Base-by-base conservation (phyloP, 371 early-diverging fungal species). In the Coemansia sp. region DNA sequence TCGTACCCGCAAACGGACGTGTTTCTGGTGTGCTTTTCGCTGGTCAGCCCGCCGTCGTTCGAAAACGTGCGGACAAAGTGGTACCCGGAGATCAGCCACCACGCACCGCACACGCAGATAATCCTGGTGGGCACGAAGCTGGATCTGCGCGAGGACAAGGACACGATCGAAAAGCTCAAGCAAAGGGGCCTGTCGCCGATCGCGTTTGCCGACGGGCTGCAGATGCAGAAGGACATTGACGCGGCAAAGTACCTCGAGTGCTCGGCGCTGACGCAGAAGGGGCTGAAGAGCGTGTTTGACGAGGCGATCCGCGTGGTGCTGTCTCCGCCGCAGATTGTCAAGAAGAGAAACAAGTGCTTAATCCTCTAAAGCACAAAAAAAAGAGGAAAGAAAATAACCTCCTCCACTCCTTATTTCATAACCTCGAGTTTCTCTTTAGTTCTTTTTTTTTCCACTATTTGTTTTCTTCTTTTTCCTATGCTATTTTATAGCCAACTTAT, bases 91-190 rank as follows among this genome's bases (percentile, higher is more conserved):
- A 92, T 98, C 75, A 85, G 85, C 72, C 95, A 95, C 79, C 97
- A 96, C 77, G 92, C 93, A 47, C 97, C 98, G 60, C 89, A 90
- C 75, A 88, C 92, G 46, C 99, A 99, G 18, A 88, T 91, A 60
- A 93, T 99, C 68, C 88, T 99, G 24, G 97, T 99, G 24, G 98
- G 98, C n/a, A 98, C 98, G 59, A 99, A 99, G 83, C 85, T 93
- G 51, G 99, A 99, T 90, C 83, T 97, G 72, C 91, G 97, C 63
- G 95, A 96, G 79, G 97, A 96, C 79, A 80, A 80, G 31, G 90
- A 92, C 32, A 94, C 93, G 11, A 83, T 94, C 49, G 93, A 92
- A 58, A 90, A 91, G 82, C 85, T 96, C 58, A 81, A 83, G 55
- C 87, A 89, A 67, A 93, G 93, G 84, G 83, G 89, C 49, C 90